Base-by-base conservation (phyloP, 2,329 filamentous ascomycete genomes). In the Colletotrichum chlorophyti region DNA sequence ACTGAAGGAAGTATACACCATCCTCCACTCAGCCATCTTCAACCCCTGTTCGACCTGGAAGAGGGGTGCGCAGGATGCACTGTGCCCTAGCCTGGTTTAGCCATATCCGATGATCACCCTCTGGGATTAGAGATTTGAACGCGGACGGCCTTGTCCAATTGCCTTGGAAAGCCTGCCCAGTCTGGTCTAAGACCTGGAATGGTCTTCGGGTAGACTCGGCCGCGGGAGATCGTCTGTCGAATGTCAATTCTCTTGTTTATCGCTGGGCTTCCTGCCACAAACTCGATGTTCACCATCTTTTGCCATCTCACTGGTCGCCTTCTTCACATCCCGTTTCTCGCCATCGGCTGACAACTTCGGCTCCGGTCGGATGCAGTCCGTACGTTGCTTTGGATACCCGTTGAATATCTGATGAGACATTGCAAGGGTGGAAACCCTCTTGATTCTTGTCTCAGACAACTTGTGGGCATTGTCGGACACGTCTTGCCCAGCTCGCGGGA, bases 111-210 rank as follows among this genome's bases (percentile, higher is more conserved):
- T 59, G 48, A 61, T 61, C 46, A 40, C 35, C 58, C 46, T 60
- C 58, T 29, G 35, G 58, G 58, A 58, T 60, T 53, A 58, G 58
- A 60, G 52, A 58, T 58, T n/a, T 60, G 52, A 38, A 41, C 34
- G 29, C 27, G 24, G 53, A 58, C 21, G 31, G 37, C 42, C 53
- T 37, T 47, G 40, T 23, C 53, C 58, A 60, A 60, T 58, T 46
- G 53, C 53, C 53, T 43, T 53, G 34, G n/a, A 19, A n/a, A 46
- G 19, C 15, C 35, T 21, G 45, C 32, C 43, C 45, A 38, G 41
- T 42, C 41, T 27, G 26, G 23, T 23, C 46, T 29, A 46, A 5
- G 29, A 42, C 32, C 32, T 9, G 26, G 21, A 47, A 52, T 41
- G 14, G 17, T 27, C 46, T 24, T 47, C 53, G 58, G 58, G 53